Percentiles rank a stretch among this genome's conserved stretches.
Evolutionary conservation across 129 eudicot genomes (phyloP).

Genomic region (Oenanthe sinensis): DNA sequence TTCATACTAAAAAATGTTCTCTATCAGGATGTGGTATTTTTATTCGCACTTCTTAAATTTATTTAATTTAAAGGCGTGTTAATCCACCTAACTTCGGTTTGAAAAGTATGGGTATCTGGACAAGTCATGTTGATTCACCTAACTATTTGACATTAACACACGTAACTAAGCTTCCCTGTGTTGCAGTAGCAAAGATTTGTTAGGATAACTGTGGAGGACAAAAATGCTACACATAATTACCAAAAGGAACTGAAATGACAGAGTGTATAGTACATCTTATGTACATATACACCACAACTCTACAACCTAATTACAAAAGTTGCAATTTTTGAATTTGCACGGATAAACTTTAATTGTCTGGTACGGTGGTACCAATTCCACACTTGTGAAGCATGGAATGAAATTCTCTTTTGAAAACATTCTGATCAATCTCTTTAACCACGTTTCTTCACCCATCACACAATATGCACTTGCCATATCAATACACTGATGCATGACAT

Average conservation of each 20-base stretch:
- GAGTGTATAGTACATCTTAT: constrained; percentile 16
- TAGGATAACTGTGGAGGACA: background rate
- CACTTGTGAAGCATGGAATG: background rate
- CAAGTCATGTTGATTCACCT: background rate
- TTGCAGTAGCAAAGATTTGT: background rate
- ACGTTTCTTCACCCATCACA: constrained; percentile 8
- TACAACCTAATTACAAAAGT: constrained; percentile 23
- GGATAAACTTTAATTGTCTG: background rate
- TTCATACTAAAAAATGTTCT: too few species aligned
- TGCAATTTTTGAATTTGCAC: constrained; percentile 11
- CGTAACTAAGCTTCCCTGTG: background rate
- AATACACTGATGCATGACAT: background rate
- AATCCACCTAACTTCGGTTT: background rate
- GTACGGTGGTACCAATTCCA: background rate
- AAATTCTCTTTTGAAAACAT: constrained; percentile 8
- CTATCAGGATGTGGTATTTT: background rate
- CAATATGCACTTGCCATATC: constrained; percentile 7
- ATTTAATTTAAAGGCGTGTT: background rate
- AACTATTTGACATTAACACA: background rate
- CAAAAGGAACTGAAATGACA: background rate
- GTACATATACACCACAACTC: constrained; percentile 25
- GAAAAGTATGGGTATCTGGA: background rate
- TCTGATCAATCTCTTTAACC: background rate
- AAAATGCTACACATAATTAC: background rate
- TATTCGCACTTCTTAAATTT: background rate